Percentiles rank a stretch among this genome's conserved stretches.
phyloP scores from a whole-genome alignment of 75 land plant genomes.

The Larix kaempferi region DNA sequence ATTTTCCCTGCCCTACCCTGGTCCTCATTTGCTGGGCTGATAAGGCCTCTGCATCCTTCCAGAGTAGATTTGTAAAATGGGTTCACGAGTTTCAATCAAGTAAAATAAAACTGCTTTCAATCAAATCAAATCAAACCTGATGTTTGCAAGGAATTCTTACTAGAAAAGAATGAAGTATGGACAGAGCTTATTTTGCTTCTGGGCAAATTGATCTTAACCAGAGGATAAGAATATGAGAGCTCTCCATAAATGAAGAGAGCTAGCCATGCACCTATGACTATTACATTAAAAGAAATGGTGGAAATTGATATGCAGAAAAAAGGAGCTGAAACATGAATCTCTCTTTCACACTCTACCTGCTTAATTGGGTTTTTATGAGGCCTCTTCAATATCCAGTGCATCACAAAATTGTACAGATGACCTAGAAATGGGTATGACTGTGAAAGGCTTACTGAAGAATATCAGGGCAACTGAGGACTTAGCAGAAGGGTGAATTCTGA shows the following conservation, averaged over 20 bases:
- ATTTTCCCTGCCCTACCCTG: no score
- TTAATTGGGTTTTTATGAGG: no score
- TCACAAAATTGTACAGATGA: neutral
- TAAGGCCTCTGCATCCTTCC: neutral
- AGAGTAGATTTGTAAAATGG: neutral
- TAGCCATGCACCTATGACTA: no score
- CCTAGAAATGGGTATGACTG: neutral
- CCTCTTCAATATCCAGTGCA: no score
- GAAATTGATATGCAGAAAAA: no score
- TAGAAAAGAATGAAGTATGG: neutral
- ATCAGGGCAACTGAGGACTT: neutral
- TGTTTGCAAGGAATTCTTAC: neutral
- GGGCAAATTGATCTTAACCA: neutral
- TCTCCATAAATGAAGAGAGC: no score
- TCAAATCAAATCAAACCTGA: neutral
- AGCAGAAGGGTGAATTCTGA: neutral
- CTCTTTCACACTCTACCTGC: no score
- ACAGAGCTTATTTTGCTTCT: neutral
- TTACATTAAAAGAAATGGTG: no score
- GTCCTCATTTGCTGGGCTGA: neutral
- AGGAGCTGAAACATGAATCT: no score
- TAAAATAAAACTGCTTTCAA: neutral
- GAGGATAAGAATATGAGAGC: no score
- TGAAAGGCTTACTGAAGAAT: neutral
- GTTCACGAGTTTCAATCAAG: neutral